Conservation (phyloP, 257 asterid species). For the Solanum raphanifolium region DNA sequence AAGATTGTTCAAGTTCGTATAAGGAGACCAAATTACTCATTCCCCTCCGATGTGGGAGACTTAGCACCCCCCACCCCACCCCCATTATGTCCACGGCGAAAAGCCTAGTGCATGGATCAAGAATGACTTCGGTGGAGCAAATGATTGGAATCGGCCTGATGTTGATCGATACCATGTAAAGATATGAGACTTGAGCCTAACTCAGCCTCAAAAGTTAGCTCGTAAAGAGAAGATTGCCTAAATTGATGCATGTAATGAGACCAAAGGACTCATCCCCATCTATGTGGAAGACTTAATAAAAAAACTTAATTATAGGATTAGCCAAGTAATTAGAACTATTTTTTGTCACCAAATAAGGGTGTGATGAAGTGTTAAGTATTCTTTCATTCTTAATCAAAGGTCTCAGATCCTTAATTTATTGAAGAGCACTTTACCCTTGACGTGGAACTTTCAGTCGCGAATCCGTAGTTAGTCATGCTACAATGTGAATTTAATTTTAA, state of each 20-base stretch:
- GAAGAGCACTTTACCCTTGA: accelerated
- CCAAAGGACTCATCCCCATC: background rate
- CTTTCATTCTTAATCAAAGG: background rate
- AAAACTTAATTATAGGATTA: background rate
- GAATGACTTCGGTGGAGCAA: background rate
- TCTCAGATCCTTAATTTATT: background rate
- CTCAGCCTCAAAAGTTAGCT: no score
- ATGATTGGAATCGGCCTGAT: no score
- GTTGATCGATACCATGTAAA: background rate
- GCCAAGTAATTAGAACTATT: background rate
- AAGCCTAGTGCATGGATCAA: background rate
- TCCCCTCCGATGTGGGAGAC: background rate
- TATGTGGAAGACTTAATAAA: background rate
- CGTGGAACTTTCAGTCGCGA: background rate
- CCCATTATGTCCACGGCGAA: no score
- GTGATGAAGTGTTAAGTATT: background rate
- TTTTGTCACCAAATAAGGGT: background rate
- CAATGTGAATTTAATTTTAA: background rate
- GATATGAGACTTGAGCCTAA: background rate
- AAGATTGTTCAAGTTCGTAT: background rate
- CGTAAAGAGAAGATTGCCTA: no score
- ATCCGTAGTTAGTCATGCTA: no score
- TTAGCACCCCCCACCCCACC: background rate
- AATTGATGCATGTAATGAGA: background rate
- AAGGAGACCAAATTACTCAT: no score